phyloP scores from a whole-genome alignment of 192 early-diverging fungal genomes.

The Dimargaris xerosporica region DNA sequence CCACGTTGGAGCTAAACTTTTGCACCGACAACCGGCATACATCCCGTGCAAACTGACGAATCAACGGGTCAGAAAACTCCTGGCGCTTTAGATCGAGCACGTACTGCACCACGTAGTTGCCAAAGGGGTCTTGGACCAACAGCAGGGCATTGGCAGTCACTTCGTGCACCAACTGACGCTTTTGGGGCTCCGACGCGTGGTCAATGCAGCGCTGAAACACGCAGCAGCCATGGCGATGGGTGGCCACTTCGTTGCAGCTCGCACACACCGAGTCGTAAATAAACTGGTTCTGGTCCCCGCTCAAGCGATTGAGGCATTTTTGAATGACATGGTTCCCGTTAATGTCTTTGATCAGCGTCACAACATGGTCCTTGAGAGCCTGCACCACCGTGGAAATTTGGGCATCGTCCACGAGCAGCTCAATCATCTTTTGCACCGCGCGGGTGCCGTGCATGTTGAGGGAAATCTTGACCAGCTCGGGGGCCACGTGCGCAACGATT shows the following conservation, averaged over 20 bases:
- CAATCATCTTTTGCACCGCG: constrained; percentile 86
- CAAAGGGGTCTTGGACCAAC: constrained; percentile 79
- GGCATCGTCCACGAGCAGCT: constrained; percentile 41
- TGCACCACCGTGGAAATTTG: constrained; percentile 50
- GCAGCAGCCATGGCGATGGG: constrained; percentile 82
- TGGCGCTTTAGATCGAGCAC: constrained; percentile 62
- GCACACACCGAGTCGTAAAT: constrained; percentile 68
- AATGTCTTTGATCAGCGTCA: constrained; percentile 75
- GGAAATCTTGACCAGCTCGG: constrained; percentile 62
- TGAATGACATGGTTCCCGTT: constrained; percentile 90
- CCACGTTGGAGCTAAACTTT: constrained; percentile 85
- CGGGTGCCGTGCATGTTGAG: constrained; percentile 87
- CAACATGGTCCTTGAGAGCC: constrained; percentile 52
- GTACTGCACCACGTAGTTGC: constrained; percentile 89
- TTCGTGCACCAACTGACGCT: constrained; percentile 58
- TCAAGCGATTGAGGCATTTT: constrained; percentile 68
- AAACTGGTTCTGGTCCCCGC: constrained; percentile 69
- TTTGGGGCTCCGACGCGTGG: constrained; percentile 52
- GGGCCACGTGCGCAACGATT: constrained; percentile 54
- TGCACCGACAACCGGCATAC: constrained; percentile 67
- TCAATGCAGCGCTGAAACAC: constrained; percentile 85
- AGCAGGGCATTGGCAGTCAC: constrained; percentile 55
- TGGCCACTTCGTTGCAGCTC: constrained; percentile 71
- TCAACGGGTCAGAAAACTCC: constrained; percentile 50
- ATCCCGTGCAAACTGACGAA: constrained; percentile 57